phyloP scores from a whole-genome alignment of 345 rosid genomes.

The Raphanus raphanistrum region DNA sequence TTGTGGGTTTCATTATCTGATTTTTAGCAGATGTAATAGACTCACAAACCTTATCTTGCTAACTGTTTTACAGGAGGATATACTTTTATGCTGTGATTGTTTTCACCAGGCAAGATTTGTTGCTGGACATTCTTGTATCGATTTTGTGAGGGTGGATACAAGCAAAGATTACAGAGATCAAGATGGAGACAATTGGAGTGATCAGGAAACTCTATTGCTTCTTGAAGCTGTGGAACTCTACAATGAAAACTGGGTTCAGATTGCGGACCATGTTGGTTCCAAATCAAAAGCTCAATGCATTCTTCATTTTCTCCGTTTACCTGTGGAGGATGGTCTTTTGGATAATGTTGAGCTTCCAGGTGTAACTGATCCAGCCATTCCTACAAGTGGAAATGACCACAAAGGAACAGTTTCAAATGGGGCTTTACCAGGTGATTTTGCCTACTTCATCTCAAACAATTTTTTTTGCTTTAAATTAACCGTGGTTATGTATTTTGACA shows the following conservation, averaged over 20 bases:
- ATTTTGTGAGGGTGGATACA: conserved; percentile 74
- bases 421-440: conserved; percentile 47
- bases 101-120: conserved; percentile 88
- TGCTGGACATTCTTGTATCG: conserved; percentile 83
- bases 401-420: conserved; percentile 62
- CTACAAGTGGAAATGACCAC: conserved; percentile 55
- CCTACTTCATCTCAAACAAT: conserved; percentile 20
- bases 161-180: conserved; percentile 61
- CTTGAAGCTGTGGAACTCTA: conserved; percentile 92
- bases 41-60: not conserved
- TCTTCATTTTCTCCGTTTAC: conserved; percentile 86
- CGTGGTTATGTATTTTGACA: no score
- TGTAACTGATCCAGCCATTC: conserved; percentile 39
- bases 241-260: conserved; percentile 83
- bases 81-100: conserved; percentile 70
- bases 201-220: conserved; percentile 84
- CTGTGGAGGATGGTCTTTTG: conserved; percentile 81
- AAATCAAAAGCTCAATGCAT: conserved; percentile 97
- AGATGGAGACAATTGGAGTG: conserved; percentile 89
- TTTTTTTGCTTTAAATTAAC: not conserved
- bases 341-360: conserved; percentile 83
- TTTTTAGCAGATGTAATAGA: not conserved
- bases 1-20: conserved; percentile 2
- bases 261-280: conserved; percentile 91
- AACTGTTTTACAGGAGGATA: conserved; percentile 60